A percentile compares a stretch with the other conserved stretches of the same genome.
phyloP scores from a whole-genome alignment of 495 filamentous ascomycete species.

The Cryomyces antarcticus region DNA sequence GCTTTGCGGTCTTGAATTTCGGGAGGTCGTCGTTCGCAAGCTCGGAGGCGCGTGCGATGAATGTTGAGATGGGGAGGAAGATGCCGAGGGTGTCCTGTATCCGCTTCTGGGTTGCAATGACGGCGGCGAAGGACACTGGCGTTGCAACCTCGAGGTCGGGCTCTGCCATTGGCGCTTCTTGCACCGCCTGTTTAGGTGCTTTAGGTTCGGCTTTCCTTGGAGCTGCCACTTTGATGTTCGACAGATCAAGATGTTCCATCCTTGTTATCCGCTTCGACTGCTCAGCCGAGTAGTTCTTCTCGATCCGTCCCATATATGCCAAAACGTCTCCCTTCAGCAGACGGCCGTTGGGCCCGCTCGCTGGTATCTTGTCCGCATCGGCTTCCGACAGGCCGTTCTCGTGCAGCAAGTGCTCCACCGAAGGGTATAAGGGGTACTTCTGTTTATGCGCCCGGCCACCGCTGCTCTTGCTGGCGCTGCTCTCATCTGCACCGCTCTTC shows the following conservation, averaged over 20 bases:
- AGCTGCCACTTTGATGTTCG: conserved; percentile 68
- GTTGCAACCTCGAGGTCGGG: conserved; percentile 36
- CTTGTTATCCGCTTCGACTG: conserved; percentile 49
- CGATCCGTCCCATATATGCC: conserved; percentile 64
- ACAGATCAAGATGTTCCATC: conserved; percentile 69
- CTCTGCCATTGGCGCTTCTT: conserved; percentile 22
- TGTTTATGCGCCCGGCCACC: conserved; percentile 36
- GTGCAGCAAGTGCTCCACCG: conserved; percentile 62
- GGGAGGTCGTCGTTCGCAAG: conserved; percentile 77
- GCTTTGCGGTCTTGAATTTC: conserved; percentile 32
- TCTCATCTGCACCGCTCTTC: not conserved
- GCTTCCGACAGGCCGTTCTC: conserved; percentile 50
- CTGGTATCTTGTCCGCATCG: conserved; percentile 57
- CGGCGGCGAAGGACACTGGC: conserved; percentile 55
- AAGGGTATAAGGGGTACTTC: conserved; percentile 58
- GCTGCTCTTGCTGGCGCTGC: conserved; percentile 13
- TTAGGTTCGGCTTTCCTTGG: conserved; percentile 13
- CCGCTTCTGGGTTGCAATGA: conserved; percentile 59
- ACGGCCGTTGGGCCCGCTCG: conserved; percentile 73
- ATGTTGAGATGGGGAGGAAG: conserved; percentile 65
- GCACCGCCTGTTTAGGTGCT: conserved; percentile 21
- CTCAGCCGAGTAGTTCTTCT: conserved; percentile 43
- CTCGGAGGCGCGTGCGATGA: conserved; percentile 64
- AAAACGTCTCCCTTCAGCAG: conserved; percentile 91
- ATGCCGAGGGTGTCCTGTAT: conserved; percentile 55